Base-by-base conservation (phyloP, 768 basidiomycete species). In the Tylopilus vinaceipallidus region DNA sequence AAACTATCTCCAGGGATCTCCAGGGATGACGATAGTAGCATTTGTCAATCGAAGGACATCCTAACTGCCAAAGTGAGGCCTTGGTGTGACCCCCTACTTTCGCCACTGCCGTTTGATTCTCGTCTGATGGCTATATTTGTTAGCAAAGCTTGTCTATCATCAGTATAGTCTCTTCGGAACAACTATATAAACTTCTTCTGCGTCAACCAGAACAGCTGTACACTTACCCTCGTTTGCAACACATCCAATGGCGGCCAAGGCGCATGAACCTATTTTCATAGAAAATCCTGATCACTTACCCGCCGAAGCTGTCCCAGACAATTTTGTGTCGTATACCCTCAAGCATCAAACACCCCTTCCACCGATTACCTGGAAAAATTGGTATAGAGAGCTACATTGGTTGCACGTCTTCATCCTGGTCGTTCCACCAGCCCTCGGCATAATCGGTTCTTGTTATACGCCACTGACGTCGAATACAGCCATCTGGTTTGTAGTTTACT, bases 401-500 rank as follows among this genome's bases (percentile, higher is more conserved):
- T n/a, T 45, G 23, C 52, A 52, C 13, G 44, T 52, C 19, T 52
- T 52, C 27, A 52, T 54, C 27, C n/a, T 54, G 11, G 0, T 17
- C 23, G 49, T 52, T 27, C 49, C 29, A 14, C 52, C 52, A 10
- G 36, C 34, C n/a, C 34, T 54, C 33, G 49, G 43, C 19, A 1
- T 45, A 26, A 19, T 52, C 5, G 49, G 49, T 36, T 22, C 39
- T 22, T 42, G 33, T 13, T 2, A 52, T 26, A 54, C 52, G 13
- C 52, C 52, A 14, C 13, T 52, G 34, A 43, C 3, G 17, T 4
- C 4, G 6, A 33, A 35, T 11, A 54, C 52, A 8, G 27, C 13
- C 6, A 22, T 45, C 27, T 54, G 52, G 52, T 41, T 37, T 41
- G 33, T n/a, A 11, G 14, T 52, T 23, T 52, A 85, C 71, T 84